phyloP scores from a whole-genome alignment of 2,329 filamentous ascomycete genomes.

The Sporothrix sp. region DNA sequence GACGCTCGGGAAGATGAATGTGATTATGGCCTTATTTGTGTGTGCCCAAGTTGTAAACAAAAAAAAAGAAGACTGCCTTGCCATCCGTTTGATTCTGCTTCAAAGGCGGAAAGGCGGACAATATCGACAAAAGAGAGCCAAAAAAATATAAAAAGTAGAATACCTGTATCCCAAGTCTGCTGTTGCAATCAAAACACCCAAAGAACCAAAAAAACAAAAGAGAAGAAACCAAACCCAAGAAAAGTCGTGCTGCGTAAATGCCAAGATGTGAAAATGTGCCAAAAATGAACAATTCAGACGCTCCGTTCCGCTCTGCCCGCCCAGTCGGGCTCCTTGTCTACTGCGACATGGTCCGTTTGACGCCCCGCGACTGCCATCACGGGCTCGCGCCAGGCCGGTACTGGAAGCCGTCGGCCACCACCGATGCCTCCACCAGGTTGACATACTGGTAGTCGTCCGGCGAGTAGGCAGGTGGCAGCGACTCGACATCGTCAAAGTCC shows the following conservation, averaged over 20 bases:
- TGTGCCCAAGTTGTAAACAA: too few species aligned
- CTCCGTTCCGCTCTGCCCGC: too few species aligned
- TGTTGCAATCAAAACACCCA: not conserved
- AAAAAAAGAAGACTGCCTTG: too few species aligned
- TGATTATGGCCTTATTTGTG: too few species aligned
- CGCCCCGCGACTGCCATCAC: too few species aligned
- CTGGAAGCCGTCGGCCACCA: conserved; percentile 36
- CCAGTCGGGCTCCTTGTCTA: too few species aligned
- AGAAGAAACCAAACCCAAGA: not conserved
- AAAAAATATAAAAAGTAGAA: not conserved
- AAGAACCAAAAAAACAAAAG: not conserved
- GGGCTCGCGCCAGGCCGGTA: conserved; percentile 27
- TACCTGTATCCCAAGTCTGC: not conserved
- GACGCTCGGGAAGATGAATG: too few species aligned
- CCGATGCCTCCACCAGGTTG: conserved; percentile 21
- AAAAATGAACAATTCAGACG: not conserved
- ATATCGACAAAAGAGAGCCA: too few species aligned
- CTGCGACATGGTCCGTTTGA: too few species aligned
- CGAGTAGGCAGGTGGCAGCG: conserved; percentile 36
- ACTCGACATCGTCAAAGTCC: conserved; percentile 26
- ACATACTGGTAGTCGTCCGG: conserved; percentile 19
- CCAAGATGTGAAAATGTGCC: not conserved
- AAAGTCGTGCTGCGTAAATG: conserved; percentile 5
- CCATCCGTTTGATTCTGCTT: too few species aligned
- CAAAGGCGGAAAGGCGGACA: too few species aligned